Percentiles rank a stretch among this genome's conserved stretches.
Conservation (phyloP, 2,329 filamentous ascomycete species). For the Macrophomina tecta region DNA sequence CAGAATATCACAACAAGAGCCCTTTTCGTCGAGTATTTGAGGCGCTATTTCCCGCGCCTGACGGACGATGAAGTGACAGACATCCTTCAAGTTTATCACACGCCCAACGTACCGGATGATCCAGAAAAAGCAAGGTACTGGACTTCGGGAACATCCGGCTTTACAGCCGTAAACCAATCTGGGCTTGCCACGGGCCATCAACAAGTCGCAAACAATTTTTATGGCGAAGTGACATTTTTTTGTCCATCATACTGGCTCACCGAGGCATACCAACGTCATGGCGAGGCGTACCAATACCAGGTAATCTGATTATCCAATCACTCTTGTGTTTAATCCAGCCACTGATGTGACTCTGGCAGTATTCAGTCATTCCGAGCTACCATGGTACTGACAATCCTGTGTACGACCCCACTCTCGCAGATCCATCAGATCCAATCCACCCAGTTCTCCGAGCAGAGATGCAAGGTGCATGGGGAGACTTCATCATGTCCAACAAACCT, state of each 20-base stretch:
- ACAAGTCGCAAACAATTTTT: constrained; percentile 60
- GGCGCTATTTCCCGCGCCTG: neutral
- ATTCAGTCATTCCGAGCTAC: neutral
- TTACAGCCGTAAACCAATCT: constrained; percentile 59
- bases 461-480: constrained; percentile 33
- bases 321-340: too few relatives aligned
- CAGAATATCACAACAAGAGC: neutral
- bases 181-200: constrained; percentile 60
- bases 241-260: constrained; percentile 65
- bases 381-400: neutral
- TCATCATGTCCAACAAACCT: constrained; percentile 30
- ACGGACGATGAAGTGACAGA: neutral
- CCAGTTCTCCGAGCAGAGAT: constrained; percentile 30
- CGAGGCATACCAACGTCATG: constrained; percentile 46
- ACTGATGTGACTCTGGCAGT: neutral
- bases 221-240: constrained; percentile 61
- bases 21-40: neutral
- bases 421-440: constrained; percentile 12
- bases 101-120: neutral
- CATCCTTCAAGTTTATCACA: neutral
- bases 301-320: neutral
- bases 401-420: too few relatives aligned
- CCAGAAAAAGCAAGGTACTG: neutral
- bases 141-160: constrained; percentile 37
- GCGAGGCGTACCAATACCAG: neutral